Percentiles rank a stretch among this genome's conserved stretches.
phyloP scores from a whole-genome alignment of 2,329 filamentous ascomycete genomes.

The Emergomyces africanus region DNA sequence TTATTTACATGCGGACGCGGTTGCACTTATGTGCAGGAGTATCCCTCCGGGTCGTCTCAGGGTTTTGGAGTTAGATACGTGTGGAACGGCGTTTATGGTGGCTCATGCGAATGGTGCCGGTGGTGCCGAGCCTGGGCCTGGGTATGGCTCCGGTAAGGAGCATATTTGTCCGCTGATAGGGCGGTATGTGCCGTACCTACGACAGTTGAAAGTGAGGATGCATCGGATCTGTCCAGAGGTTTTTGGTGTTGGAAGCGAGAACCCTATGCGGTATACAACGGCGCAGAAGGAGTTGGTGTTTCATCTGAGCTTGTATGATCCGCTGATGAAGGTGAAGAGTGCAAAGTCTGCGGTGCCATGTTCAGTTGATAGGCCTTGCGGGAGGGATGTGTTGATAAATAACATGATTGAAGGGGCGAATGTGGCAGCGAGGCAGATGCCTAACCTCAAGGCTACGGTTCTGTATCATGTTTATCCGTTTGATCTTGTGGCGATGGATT shows the following conservation, averaged over 20 bases:
- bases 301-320: conserved; percentile 1
- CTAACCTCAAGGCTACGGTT: not conserved
- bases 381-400: conserved; percentile 2
- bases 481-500: not conserved
- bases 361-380: not conserved
- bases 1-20: not conserved
- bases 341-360: not conserved
- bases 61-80: conserved; percentile 3
- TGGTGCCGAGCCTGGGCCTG: no score
- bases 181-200: not conserved
- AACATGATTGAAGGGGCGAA: conserved; percentile 1
- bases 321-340: not conserved
- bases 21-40: not conserved
- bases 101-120: not conserved
- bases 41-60: not conserved
- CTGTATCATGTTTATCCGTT: conserved; percentile 1
- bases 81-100: not conserved
- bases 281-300: not conserved
- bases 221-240: conserved; percentile 3
- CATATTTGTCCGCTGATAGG: conserved; percentile 2
- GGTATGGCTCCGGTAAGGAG: not conserved
- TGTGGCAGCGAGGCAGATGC: not conserved
- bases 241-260: not conserved
- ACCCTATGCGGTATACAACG: not conserved
- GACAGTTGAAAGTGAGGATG: conserved; percentile 1